Evolutionary conservation across 176 grass and related monocot species (phyloP).

Genomic region (Rhynchospora pubera): DNA sequence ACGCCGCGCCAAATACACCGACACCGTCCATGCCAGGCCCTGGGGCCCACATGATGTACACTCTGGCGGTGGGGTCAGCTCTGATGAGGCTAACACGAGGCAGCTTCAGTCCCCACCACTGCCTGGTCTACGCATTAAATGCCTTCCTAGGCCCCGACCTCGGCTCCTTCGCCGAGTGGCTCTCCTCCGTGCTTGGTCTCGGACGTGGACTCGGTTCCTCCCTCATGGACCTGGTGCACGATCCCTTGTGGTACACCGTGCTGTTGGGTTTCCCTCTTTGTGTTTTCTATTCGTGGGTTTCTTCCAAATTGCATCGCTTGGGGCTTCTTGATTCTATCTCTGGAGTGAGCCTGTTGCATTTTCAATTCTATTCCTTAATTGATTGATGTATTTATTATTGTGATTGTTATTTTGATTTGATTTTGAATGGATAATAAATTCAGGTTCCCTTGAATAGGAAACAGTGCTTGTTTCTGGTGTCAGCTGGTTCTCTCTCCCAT

Average conservation of each 20-base stretch:
- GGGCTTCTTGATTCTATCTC: slow-evolving; percentile 44
- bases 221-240: slow-evolving; percentile 64
- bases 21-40: slow-evolving; percentile 71
- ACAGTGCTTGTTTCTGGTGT: slow-evolving; percentile 77
- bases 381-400: background rate
- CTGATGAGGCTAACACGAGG: slow-evolving; percentile 41
- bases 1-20: background rate
- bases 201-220: slow-evolving; percentile 1
- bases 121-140: slow-evolving; percentile 67
- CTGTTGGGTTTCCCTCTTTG: slow-evolving; percentile 70
- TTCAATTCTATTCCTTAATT: background rate
- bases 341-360: slow-evolving; percentile 26
- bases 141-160: slow-evolving; percentile 93
- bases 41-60: slow-evolving; percentile 86
- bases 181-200: slow-evolving; percentile 42
- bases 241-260: slow-evolving; percentile 79
- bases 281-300: slow-evolving; percentile 61
- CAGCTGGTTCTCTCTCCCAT: slow-evolving; percentile 78
- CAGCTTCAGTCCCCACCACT: slow-evolving; percentile 82
- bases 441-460: slow-evolving; percentile 52
- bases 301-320: slow-evolving; percentile 26
- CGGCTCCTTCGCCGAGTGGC: slow-evolving; percentile 82
- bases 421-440: background rate
- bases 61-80: slow-evolving; percentile 45
- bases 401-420: background rate